Conservation (phyloP, 495 filamentous ascomycete species). For the Lasiosphaeria hispida region DNA sequence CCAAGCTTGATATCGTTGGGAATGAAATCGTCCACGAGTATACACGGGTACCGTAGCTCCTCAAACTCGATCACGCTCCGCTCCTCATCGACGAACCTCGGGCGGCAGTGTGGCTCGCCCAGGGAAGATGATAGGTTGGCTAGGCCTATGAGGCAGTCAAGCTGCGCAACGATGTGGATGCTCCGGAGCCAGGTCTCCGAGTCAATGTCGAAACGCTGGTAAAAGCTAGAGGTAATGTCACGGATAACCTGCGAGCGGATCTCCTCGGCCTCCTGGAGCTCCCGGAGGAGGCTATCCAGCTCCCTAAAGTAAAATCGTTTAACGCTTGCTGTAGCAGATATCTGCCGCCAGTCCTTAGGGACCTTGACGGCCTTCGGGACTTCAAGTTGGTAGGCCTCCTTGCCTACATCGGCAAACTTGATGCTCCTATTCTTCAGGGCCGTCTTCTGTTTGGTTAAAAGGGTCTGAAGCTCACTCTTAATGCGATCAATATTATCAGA, state of each 20-base stretch:
- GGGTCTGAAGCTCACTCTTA: slow-evolving; percentile 63
- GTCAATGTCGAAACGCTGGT: slow-evolving; percentile 79
- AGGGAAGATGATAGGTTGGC: slow-evolving; percentile 81
- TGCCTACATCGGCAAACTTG: slow-evolving; percentile 84
- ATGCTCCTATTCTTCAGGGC: slow-evolving; percentile 66
- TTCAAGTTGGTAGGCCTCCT: slow-evolving; percentile 96
- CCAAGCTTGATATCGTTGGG: slow-evolving; percentile 92
- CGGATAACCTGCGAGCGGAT: slow-evolving; percentile 90
- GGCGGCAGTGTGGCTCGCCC: slow-evolving; percentile 84
- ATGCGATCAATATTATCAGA: slow-evolving; percentile 72
- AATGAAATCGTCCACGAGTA: slow-evolving; percentile 92
- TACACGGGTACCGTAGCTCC: slow-evolving; percentile 92
- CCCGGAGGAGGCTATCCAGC: slow-evolving; percentile 75
- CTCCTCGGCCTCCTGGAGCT: slow-evolving; percentile 90
- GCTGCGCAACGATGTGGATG: slow-evolving; percentile 80
- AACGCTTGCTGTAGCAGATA: slow-evolving; percentile 86
- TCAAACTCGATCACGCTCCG: slow-evolving; percentile 85
- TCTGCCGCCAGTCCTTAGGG: slow-evolving; percentile 87
- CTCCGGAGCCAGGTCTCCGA: slow-evolving; percentile 86
- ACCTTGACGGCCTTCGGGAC: slow-evolving; percentile 84
- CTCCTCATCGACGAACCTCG: slow-evolving; percentile 77
- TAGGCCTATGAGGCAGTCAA: slow-evolving; percentile 92
- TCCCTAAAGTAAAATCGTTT: slow-evolving; percentile 95
- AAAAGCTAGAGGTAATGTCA: slow-evolving; percentile 81
- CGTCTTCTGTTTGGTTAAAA: slow-evolving; percentile 68